Percentiles rank a stretch among this genome's conserved stretches.
Evolutionary conservation across 768 basidiomycete species (phyloP).

Genomic region (Cubamyces lactineus): DNA sequence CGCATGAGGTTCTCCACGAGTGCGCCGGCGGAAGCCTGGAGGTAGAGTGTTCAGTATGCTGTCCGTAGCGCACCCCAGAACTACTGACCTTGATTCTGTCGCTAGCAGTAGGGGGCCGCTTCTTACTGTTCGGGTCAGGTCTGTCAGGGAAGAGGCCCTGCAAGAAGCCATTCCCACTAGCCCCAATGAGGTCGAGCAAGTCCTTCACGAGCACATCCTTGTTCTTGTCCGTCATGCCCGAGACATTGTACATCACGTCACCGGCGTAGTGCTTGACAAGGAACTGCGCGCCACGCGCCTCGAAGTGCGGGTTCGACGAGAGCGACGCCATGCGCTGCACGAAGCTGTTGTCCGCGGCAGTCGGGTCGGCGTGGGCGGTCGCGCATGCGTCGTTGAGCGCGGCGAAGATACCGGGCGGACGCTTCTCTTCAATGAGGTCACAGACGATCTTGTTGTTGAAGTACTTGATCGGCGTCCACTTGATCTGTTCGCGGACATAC

Average conservation of each 20-base stretch:
- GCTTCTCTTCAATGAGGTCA: slow-evolving; percentile 94
- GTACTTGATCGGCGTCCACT: slow-evolving; percentile 99
- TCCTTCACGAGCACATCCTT: slow-evolving; percentile 97
- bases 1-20: slow-evolving; percentile 98
- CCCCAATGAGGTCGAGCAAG: slow-evolving; percentile 83
- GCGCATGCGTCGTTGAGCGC: slow-evolving; percentile 99
- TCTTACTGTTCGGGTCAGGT: slow-evolving; percentile 96
- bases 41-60: not conserved
- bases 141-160: slow-evolving; percentile 91
- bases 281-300: slow-evolving; percentile 92
- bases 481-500: slow-evolving; percentile 97
- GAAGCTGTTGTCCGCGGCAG: slow-evolving; percentile 96
- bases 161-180: slow-evolving; percentile 82
- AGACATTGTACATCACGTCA: slow-evolving; percentile 96
- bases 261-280: slow-evolving; percentile 97
- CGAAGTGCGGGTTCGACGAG: slow-evolving; percentile 89
- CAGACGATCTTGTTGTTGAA: slow-evolving; percentile 99
- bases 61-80: not conserved
- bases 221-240: slow-evolving; percentile 99
- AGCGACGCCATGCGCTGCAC: slow-evolving; percentile 85
- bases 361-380: slow-evolving; percentile 95
- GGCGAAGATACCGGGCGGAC: slow-evolving; percentile 96
- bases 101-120: slow-evolving; percentile 95
- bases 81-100: slow-evolving; percentile 89
- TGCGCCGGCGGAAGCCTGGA: slow-evolving; percentile 86